Evolutionary conservation across 192 early-diverging fungal genomes (phyloP).

Genomic region (Coemansia sp.): DNA sequence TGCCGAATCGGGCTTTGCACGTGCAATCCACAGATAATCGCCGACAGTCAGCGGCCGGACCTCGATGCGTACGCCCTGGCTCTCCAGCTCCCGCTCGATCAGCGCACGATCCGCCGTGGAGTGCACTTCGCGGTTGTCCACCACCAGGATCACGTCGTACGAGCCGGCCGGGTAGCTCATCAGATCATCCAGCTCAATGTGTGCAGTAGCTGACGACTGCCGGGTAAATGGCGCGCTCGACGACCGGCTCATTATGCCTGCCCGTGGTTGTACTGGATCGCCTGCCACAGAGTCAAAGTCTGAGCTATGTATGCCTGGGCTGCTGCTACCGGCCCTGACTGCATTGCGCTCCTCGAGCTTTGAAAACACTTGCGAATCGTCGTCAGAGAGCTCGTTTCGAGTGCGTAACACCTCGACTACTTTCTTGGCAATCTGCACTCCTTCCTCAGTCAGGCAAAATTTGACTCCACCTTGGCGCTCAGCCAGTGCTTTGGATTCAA

Average conservation of each 20-base stretch:
- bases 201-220: slow-evolving; percentile 25
- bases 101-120: slow-evolving; percentile 66
- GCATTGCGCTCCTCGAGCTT: slow-evolving; percentile 7
- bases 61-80: slow-evolving; percentile 57
- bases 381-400: slow-evolving; percentile 26
- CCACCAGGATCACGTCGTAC: slow-evolving; percentile 62
- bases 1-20: slow-evolving; percentile 27
- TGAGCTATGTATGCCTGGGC: neutral
- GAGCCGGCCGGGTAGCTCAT: slow-evolving; percentile 21
- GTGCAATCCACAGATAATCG: slow-evolving; percentile 89
- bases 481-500: slow-evolving; percentile 68
- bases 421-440: slow-evolving; percentile 59
- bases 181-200: slow-evolving; percentile 27
- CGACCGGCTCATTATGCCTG: slow-evolving; percentile 1
- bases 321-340: neutral
- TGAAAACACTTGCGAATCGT: slow-evolving; percentile 20
- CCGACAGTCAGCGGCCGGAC: slow-evolving; percentile 75
- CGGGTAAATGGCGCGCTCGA: slow-evolving; percentile 28
- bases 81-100: slow-evolving; percentile 66
- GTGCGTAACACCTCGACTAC: slow-evolving; percentile 43
- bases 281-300: no score
- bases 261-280: neutral
- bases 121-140: slow-evolving; percentile 85
- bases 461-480: slow-evolving; percentile 60
- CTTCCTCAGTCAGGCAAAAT: slow-evolving; percentile 73